phyloP scores from a whole-genome alignment of 129 eudicot species.

The Flaveria brownii region DNA sequence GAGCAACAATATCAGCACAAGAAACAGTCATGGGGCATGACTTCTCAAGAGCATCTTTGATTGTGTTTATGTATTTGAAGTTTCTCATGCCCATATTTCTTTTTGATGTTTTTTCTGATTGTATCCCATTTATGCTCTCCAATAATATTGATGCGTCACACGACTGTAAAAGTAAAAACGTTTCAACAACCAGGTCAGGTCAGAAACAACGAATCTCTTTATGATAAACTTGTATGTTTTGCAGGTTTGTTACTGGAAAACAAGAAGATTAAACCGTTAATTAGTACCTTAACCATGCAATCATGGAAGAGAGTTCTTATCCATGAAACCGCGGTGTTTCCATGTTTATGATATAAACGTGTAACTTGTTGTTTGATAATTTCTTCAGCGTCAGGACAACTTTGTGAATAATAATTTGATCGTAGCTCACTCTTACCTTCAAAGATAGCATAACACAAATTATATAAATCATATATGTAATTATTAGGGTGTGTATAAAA shows the following conservation, averaged over 20 bases:
- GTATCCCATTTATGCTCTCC: slow-evolving; percentile 49
- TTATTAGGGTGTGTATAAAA: neutral
- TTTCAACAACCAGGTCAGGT: neutral
- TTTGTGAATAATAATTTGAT: slow-evolving; percentile 57
- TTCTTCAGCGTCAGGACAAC: slow-evolving; percentile 77
- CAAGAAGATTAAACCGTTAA: neutral
- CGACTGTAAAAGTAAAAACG: slow-evolving; percentile 39
- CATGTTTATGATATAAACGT: slow-evolving; percentile 59
- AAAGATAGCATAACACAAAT: neutral
- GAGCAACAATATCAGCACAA: slow-evolving; percentile 85
- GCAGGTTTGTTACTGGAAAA: neutral
- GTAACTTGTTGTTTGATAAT: slow-evolving; percentile 63
- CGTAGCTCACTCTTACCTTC: slow-evolving; percentile 56
- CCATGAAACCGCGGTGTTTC: slow-evolving; percentile 95
- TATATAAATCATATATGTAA: neutral
- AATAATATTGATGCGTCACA: slow-evolving; percentile 88
- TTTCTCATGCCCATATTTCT: slow-evolving; percentile 84
- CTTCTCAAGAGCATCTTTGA: slow-evolving; percentile 66
- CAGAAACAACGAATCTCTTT: neutral
- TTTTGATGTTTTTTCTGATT: slow-evolving; percentile 56
- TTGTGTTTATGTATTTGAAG: slow-evolving; percentile 73
- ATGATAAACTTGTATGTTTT: neutral
- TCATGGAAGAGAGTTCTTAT: slow-evolving; percentile 86
- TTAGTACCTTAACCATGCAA: slow-evolving; percentile 68
- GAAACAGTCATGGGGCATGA: slow-evolving; percentile 82